Evolutionary conservation across 2,329 filamentous ascomycete species (phyloP).

Genomic region (Salinomyces thailandicus): DNA sequence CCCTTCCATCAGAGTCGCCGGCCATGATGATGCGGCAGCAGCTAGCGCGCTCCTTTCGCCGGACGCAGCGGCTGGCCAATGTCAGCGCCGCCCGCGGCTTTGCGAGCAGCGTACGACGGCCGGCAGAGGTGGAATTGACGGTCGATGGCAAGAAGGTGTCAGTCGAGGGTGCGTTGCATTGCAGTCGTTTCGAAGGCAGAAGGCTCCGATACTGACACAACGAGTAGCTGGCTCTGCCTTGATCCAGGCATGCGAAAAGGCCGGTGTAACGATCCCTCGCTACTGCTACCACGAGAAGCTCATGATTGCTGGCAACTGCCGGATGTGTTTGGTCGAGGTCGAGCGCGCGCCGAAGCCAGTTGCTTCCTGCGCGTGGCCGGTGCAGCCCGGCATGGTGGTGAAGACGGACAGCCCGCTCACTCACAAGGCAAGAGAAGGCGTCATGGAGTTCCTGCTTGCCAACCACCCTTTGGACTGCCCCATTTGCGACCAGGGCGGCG

Average conservation of each 20-base stretch:
- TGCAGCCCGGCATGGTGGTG: constrained; percentile 96
- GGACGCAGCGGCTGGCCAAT: constrained; percentile 38
- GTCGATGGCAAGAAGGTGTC: constrained; percentile 96
- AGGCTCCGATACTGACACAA: constrained; percentile 10
- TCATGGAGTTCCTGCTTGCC: constrained; percentile 96
- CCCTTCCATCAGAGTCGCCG: background rate
- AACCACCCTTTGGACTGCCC: constrained; percentile 96
- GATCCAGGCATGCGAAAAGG: constrained; percentile 99
- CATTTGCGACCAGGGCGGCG: constrained; percentile 96
- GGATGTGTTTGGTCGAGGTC: constrained; percentile 98
- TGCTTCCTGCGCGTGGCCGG: constrained; percentile 96
- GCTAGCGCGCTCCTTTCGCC: constrained; percentile 51
- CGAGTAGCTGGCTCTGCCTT: constrained; percentile 79
- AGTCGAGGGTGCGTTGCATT: constrained; percentile 69
- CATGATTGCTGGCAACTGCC: constrained; percentile 98
- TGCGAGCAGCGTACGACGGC: constrained; percentile 64
- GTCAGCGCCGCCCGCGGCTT: constrained; percentile 54
- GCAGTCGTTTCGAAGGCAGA: too few relatives aligned
- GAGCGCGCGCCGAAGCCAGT: constrained; percentile 94
- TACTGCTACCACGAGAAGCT: constrained; percentile 99
- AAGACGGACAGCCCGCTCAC: constrained; percentile 94
- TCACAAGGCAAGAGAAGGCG: constrained; percentile 95
- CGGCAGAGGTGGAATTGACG: constrained; percentile 92
- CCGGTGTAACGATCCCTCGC: constrained; percentile 81
- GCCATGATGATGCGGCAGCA: constrained; percentile 53